Evolutionary conservation across 108 stramenopile species (phyloP), one percentile per base, ranked within the genome.

Genomic region (Cylindrotheca fusiformis): DNA sequence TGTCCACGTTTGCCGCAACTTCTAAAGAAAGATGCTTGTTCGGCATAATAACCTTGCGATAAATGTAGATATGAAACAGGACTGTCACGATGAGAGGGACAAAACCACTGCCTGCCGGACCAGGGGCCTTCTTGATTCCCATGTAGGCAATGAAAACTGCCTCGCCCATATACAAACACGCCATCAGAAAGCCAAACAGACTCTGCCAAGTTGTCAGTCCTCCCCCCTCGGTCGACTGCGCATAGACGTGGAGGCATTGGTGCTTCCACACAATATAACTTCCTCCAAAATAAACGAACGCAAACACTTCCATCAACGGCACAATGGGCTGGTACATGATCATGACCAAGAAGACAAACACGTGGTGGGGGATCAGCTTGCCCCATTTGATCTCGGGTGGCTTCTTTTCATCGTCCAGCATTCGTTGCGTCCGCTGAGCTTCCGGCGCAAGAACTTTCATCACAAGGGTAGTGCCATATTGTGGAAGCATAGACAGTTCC

Each of bases 331-430:
- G 45, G 60, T 70, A 70, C 25, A 70, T n/a, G 32, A 70, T 20
- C 20, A 50, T 27, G 10, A 44, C 57, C 22, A 68, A 19, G 46
- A 68, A 47, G 4, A 68, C 31, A 33, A 68, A 68, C 12, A 59
- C 55, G 31, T 73, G 54, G 8, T 56, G 66, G 12, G 77, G 77
- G 12, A 71, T 48, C 48, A 64, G 29, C 50, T 67, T 27, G 1
- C 77, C 74, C 74, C 73, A 78, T 55, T 58, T 33, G 22, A 75
- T 5, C n/a, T 63, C 59, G 2, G 51, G 65, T 8, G 77, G 70
- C 36, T 46, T 46, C 48, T 71, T 45, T 3, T 28, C 28, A 2
- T 55, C 22, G n/a, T 74, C 60, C 28, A 76, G 53, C 56, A 71
- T 51, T 10, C 77, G 77, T 62, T 78, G 69, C 19, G 77, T 67